A percentile compares a stretch with the other conserved stretches of the same genome.
Evolutionary conservation across 805 yeast genomes (phyloP).

Genomic region (Metschnikowia santaceciliae): DNA sequence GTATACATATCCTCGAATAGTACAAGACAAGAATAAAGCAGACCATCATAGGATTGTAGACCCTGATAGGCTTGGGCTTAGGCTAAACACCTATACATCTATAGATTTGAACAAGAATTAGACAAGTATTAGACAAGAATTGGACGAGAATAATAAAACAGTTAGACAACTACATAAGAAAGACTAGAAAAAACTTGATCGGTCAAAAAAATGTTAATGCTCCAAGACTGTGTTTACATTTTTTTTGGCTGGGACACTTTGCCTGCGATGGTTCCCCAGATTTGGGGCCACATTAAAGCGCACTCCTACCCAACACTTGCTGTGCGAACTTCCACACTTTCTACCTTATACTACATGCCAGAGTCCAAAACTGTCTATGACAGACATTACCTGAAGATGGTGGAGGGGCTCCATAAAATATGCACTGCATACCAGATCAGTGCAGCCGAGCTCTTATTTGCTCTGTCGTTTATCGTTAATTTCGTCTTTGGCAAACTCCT

Average conservation of each 20-base stretch:
- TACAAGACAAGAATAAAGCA: too few species aligned
- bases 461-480: slow-evolving; percentile 35
- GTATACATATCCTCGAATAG: too few species aligned
- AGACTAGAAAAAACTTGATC: too few species aligned
- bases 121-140: too few species aligned
- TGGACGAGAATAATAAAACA: too few species aligned
- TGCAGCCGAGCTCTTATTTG: slow-evolving; percentile 25
- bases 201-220: too few species aligned
- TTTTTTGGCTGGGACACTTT: not conserved
- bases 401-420: not conserved
- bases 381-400: not conserved
- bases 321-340: not conserved
- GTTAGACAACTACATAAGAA: too few species aligned
- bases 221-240: not conserved
- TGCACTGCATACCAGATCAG: slow-evolving; percentile 11
- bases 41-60: too few species aligned
- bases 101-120: too few species aligned
- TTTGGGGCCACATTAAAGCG: not conserved
- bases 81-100: too few species aligned
- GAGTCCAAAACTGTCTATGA: not conserved
- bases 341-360: not conserved
- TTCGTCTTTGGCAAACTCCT: slow-evolving; percentile 51
- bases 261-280: not conserved
- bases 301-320: not conserved
- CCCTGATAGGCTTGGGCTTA: too few species aligned